phyloP scores from a whole-genome alignment of 2,329 filamentous ascomycete genomes.

The Penicillium sp. region DNA sequence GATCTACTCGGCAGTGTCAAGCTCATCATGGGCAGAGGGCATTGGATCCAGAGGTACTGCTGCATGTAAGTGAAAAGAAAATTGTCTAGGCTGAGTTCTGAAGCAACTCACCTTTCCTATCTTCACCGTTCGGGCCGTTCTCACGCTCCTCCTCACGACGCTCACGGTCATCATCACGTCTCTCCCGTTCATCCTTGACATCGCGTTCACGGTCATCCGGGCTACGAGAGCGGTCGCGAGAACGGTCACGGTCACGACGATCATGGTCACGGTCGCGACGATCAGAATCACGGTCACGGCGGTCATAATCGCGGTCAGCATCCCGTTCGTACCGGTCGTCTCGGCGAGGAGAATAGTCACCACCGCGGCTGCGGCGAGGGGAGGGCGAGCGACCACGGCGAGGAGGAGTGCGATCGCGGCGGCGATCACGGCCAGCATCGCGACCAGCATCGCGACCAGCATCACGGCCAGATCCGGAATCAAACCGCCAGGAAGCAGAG shows the following conservation, averaged over 20 bases:
- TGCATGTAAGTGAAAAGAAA: conserved; percentile 2
- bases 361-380: conserved; percentile 58
- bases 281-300: conserved; percentile 68
- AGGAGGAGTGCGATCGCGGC: conserved; percentile 69
- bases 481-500: conserved; percentile 97
- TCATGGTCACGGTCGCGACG: conserved; percentile 52
- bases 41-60: conserved; percentile 68
- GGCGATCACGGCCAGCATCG: conserved; percentile 77
- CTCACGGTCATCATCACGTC: conserved; percentile 64
- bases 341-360: conserved; percentile 81
- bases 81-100: not conserved
- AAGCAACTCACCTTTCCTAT: conserved; percentile 71
- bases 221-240: conserved; percentile 26
- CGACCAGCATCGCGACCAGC: conserved; percentile 49
- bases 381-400: conserved; percentile 66
- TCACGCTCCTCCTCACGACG: conserved; percentile 71
- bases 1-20: conserved; percentile 83
- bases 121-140: conserved; percentile 77
- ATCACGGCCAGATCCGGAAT: conserved; percentile 69
- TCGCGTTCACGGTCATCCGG: conserved; percentile 27
- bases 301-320: conserved; percentile 70
- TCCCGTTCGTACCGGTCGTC: conserved; percentile 82
- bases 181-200: conserved; percentile 24
- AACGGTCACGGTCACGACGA: conserved; percentile 42
- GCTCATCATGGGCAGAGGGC: conserved; percentile 82